Evolutionary conservation across 345 rosid species (phyloP), one percentile per base, ranked within the genome.

Genomic region (Excoecaria agallocha): DNA sequence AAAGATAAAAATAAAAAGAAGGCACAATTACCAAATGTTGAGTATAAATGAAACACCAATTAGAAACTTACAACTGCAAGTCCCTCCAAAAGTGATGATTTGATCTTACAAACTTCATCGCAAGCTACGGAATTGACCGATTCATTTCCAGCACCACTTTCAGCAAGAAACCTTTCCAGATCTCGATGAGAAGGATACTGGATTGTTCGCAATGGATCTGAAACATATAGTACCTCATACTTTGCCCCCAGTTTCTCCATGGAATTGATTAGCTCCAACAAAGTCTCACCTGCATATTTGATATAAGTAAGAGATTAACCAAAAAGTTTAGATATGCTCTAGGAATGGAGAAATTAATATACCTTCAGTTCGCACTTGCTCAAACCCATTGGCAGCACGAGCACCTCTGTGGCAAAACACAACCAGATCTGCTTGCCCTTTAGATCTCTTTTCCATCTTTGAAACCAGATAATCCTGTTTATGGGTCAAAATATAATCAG

Each of bases 21-120:
- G 10, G 43, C 6, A 52, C 17, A 37, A 25, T 17, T 10, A 74
- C 20, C 2, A 51, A 66, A 8, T 59, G 8, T 0, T 15, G 7
- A 12, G 66, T 12, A 25, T n/a, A 58, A 24, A 45, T 11, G 54
- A 74, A 74, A 70, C 39, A 66, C 55, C 54, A 58, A 66, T 59
- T 45, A 64, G 76, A 58, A 77, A 84, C 91, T 90, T 83, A 95
- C 99, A 77, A 89, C 97, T 38, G 93, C 78, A 73, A 91, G 74
- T 74, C 99, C 99, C 84, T 95, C 98, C 78, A 91, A 72, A 79
- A 95, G 92, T 3, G 99, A 87, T 69, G 99, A 82, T 80, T 95
- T 95, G 68, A 95, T 78, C 79, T 82, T 81, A 91, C 99, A 95
- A 76, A 95, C 87, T 79, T 92, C 94, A 81, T 90, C 89, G 30